Evolutionary conservation across 768 basidiomycete species (phyloP), one percentile per base, ranked within the genome.

Genomic region (Kwoniella shandongensis): DNA sequence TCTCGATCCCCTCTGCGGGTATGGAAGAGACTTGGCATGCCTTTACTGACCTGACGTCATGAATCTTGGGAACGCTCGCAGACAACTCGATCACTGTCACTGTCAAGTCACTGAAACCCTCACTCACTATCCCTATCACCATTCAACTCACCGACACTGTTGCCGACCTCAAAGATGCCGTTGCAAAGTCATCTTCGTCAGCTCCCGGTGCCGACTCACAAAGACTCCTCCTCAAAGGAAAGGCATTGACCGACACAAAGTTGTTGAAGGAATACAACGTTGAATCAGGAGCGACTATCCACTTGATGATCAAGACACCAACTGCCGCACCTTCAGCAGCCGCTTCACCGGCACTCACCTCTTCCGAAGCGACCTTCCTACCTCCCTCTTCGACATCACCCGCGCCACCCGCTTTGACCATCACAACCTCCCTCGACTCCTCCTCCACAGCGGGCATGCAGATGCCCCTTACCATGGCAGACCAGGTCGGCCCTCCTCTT

Each of bases 21-120:
- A 50, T 20, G 52, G 39, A 45, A 1, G n/a, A n/a, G n/a, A n/a
- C n/a, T n/a, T n/a, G n/a, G n/a, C n/a, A n/a, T n/a, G n/a, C n/a
- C n/a, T n/a, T n/a, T n/a, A n/a, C 27, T 23, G 29, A 22, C 17
- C 27, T 15, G 39, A 48, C 35, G n/a, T 10, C 44, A 61, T n/a
- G n/a, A n/a, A n/a, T 42, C n/a, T 18, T 42, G 40, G n/a, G 8
- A 7, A 7, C 17, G 40, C 6, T 42, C n/a, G 29, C 35, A n/a
- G 22, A 56, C 12, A 32, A 46, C 6, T 27, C 12, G 18, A 78
- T 97, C 65, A 80, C 80, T 20, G 77, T 99, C 65, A 87, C 84
- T 49, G 85, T 99, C 82, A 97, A 96, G 78, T 96, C 90, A 45
- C 80, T 85, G 70, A 98, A 98, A 73, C 96, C 96, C 0, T 79